Percentiles rank a stretch among this genome's conserved stretches.
Evolutionary conservation across 768 basidiomycete genomes (phyloP).

Genomic region (Leucosporidium yakuticum): DNA sequence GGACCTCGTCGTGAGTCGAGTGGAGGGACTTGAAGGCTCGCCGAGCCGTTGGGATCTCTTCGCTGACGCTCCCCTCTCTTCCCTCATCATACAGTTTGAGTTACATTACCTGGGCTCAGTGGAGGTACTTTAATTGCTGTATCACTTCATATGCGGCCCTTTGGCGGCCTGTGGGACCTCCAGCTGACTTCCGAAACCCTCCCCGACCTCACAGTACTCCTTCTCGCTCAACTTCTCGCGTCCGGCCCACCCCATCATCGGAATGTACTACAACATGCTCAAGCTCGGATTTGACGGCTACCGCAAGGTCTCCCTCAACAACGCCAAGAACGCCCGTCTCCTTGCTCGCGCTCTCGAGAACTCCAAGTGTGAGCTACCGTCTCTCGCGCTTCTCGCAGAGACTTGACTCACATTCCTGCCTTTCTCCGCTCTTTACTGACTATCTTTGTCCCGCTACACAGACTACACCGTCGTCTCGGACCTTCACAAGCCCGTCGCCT

Average conservation of each 20-base stretch:
- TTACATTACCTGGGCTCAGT: conserved; percentile 42
- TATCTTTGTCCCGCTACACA: not conserved
- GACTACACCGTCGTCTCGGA: conserved; percentile 45
- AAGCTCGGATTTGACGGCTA: conserved; percentile 45
- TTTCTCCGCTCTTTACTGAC: not conserved
- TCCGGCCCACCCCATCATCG: conserved; percentile 35
- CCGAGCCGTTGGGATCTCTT: not conserved
- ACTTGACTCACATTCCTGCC: too few relatives aligned
- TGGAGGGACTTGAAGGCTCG: too few relatives aligned
- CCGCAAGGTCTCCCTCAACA: conserved; percentile 49
- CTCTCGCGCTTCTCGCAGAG: not conserved
- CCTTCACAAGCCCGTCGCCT: conserved; percentile 50
- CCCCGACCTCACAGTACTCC: conserved; percentile 59
- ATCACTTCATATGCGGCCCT: not conserved
- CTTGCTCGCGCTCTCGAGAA: conserved; percentile 59
- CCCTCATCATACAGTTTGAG: not conserved
- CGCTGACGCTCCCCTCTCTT: not conserved
- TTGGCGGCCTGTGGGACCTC: too few relatives aligned
- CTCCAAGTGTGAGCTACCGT: conserved; percentile 45
- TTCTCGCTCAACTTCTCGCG: conserved; percentile 50
- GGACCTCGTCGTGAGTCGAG: conserved; percentile 59
- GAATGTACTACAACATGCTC: conserved; percentile 33
- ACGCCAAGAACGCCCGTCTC: conserved; percentile 60
- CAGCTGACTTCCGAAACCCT: too few relatives aligned
- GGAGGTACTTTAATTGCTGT: not conserved